Percentiles rank a stretch among this genome's conserved stretches.
These are phyloP conservation scores for Huntiella decipiens DNA, from an alignment of 2,329 filamentous ascomycete genomes.

Conservation along the genomic window DNA sequence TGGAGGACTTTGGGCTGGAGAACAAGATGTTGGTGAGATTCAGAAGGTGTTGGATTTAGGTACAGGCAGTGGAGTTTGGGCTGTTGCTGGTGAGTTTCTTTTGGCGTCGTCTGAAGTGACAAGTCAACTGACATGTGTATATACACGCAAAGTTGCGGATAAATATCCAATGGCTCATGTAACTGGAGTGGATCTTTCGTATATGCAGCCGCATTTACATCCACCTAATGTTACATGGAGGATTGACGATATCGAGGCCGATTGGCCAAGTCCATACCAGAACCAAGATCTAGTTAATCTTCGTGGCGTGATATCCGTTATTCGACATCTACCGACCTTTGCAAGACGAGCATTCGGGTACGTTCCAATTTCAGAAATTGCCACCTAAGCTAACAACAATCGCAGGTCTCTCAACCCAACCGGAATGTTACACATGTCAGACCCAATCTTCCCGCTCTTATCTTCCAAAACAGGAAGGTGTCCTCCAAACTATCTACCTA, in stretches of 20 bases:
- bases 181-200: conserved; percentile 26
- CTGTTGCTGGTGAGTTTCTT: conserved; percentile 27
- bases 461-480: no score
- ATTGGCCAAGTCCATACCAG: conserved; percentile 20
- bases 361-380: no score
- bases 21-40: conserved; percentile 22
- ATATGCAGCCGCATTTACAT: conserved; percentile 26
- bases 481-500: no score
- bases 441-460: no score
- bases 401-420: no score
- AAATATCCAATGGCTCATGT: conserved; percentile 25
- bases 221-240: conserved; percentile 38
- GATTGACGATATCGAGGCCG: conserved; percentile 21
- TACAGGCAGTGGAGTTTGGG: conserved; percentile 36
- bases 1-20: conserved; percentile 24
- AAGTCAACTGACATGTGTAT: neutral
- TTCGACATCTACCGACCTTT: no score
- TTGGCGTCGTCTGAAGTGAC: neutral
- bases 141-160: conserved; percentile 22
- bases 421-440: no score
- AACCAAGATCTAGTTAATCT: no score
- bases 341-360: no score
- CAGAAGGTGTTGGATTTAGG: conserved; percentile 32
- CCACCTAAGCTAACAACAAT: no score
- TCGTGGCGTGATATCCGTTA: no score